Evolutionary conservation across 129 eudicot genomes (phyloP).

Genomic region (Flaveria trinervia): DNA sequence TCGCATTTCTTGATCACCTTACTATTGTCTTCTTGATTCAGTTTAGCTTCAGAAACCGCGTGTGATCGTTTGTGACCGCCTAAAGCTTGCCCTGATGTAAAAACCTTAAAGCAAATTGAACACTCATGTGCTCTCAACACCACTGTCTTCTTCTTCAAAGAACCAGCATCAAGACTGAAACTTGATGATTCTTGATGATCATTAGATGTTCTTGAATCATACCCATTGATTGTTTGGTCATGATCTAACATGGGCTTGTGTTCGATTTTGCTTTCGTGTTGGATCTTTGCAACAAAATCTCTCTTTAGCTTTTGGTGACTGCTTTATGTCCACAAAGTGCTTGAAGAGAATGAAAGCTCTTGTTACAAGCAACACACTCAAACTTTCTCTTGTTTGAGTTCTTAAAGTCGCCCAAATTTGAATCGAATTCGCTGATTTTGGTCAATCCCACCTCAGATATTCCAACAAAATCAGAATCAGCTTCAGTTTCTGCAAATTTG

Average conservation of each 20-base stretch:
- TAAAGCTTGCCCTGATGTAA: constrained; percentile 89
- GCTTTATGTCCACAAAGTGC: constrained; percentile 97
- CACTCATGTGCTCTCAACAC: constrained; percentile 54
- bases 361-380: constrained; percentile 70
- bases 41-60: constrained; percentile 52
- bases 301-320: constrained; percentile 76
- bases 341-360: constrained; percentile 74
- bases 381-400: constrained; percentile 47
- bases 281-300: constrained; percentile 43
- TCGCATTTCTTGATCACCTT: constrained; percentile 30
- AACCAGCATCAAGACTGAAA: constrained; percentile 42
- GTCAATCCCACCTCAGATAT: constrained; percentile 37
- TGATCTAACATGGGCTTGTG: constrained; percentile 33
- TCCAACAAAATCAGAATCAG: constrained; percentile 37
- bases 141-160: constrained; percentile 25
- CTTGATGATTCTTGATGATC: constrained; percentile 30
- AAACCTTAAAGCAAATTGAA: constrained; percentile 81
- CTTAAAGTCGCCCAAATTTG: constrained; percentile 25
- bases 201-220: constrained; percentile 30
- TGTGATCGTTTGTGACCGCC: constrained; percentile 97
- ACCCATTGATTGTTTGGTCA: constrained; percentile 23
- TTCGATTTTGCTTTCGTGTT: constrained; percentile 30
- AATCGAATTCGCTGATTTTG: constrained; percentile 26
- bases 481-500: constrained; percentile 14
- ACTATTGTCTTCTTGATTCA: constrained; percentile 35